Base-by-base conservation (phyloP, 129 eudicot genomes). In the Ambrosia trifida region DNA sequence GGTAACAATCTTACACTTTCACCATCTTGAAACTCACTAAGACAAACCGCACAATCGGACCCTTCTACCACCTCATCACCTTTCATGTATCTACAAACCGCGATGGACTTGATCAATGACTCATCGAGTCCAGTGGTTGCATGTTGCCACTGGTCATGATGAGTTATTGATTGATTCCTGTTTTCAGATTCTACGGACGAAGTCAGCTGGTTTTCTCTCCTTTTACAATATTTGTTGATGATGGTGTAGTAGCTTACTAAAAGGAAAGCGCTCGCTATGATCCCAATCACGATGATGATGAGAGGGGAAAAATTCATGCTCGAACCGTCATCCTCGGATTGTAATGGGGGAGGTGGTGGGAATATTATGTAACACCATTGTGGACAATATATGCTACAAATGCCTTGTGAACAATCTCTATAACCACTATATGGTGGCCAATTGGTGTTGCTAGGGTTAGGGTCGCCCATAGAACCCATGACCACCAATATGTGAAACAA, bases 331-430 rank as follows among this genome's bases (percentile, higher is more conserved):
- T 75, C 80, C 3, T 53, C 73, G 11, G 78, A 62, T 3, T 70
- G 50, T 8, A 81, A 67, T 3, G 78, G 75, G 0, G 87, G 81
- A 7, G 85, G 95, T 35, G 80, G 93, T 24, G 88, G 79, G 82
- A 85, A 85, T 33, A 73, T 83, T 12, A 85, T 74, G 85, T 85
- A 89, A 68, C 96, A 89, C 79, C 88, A 89, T 70, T 85, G 96
- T 49, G 96, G 96, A 64, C 96, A 89, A 44, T 85, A 89, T 71
- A 83, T 79, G 87, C 87, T 90, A 75, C 97, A 90, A 33, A 85
- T 85, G 2, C 85, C 91, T 72, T 66, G 82, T 77, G 97, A 81
- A 70, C 97, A 90, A 32, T 87, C 97, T 59, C 78, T 87, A 73
- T 83, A 90, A 18, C 77, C 76, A 51, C 80, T 84, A 66, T 89